Base-by-base conservation (phyloP, 805 yeast species). In the Metschnikowia rubicola region DNA sequence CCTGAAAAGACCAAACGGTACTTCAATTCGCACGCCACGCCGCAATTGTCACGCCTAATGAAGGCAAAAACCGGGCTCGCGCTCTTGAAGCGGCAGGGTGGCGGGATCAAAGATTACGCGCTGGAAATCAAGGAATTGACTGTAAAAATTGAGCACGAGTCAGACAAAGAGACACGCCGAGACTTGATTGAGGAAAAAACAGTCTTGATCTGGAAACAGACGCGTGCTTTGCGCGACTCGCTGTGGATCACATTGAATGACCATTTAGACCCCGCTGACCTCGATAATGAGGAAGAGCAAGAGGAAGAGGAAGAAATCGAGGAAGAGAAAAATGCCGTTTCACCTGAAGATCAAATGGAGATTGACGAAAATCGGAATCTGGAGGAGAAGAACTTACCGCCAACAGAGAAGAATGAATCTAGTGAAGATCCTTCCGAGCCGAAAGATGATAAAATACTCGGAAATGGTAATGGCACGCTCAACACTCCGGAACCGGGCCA, bases 11-110 rank as follows among this genome's bases (percentile, higher is more conserved):
- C 41, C 10, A 69, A 68, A 49, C 55, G 65, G 41, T 73, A 72
- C 50, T 72, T 72, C 61, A 70, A 73, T 49, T 55, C 61, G 1
- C 71, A 67, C 47, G 74, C 63, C 9, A 72, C 77, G 2, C 76
- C 77, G 4, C 74, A 68, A 51, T 59, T 72, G 15, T 65, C 75
- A 1, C 53, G 75, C 31, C 64, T 63, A 41, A 71, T 73, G 75
- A 68, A 59, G 44, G 61, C 60, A 0, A 38, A 41, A n/a, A 61
- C 67, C 4, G 75, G 74, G 1, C 47, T 71, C n/a, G 59, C 49
- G 0, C 59, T 53, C 29, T 52, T 55, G 17, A 68, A 36, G 39
- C 30, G 19, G 7, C 13, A 36, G 8, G 38, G 39, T 10, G 37
- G 49, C 5, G 44, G 33, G 10, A 8, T 8, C 10, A 34, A 13